Percentiles rank a stretch among this genome's conserved stretches.
phyloP scores from a whole-genome alignment of 148 eudicot species.

The Amaranthus palmeri region DNA sequence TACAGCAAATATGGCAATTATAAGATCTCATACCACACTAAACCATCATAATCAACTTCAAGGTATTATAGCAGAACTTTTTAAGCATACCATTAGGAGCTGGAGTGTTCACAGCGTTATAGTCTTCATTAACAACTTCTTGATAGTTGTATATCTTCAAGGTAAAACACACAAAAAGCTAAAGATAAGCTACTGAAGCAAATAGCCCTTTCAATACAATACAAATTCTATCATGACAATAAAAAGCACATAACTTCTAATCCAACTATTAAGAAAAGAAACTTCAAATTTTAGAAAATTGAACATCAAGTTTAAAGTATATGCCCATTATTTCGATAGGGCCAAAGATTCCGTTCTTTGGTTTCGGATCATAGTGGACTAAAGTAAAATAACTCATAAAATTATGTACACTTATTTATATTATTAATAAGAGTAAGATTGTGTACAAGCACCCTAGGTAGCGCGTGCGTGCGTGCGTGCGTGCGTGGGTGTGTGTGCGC shows the following conservation, averaged over 20 bases:
- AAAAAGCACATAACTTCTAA: too few relatives aligned
- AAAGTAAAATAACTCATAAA: too few relatives aligned
- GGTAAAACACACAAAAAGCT: conserved; percentile 2
- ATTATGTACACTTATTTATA: background rate
- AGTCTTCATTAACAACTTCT: conserved; percentile 80
- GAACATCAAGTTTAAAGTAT: background rate
- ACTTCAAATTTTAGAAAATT: background rate
- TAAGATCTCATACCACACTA: conserved; percentile 6
- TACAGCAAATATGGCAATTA: conserved; percentile 24
- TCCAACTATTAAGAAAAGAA: too few relatives aligned
- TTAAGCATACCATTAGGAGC: conserved; percentile 63
- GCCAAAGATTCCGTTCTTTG: background rate
- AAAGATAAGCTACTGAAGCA: conserved; percentile 4
- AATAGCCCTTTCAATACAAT: background rate
- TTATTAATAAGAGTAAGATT: background rate
- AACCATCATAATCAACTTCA: conserved; percentile 14
- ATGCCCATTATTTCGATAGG: too few relatives aligned
- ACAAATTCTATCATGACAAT: background rate
- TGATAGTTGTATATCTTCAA: conserved; percentile 91
- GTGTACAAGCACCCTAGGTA: too few relatives aligned
- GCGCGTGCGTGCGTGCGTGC: too few relatives aligned
- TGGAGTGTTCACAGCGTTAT: conserved; percentile 80
- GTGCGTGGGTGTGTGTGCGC: too few relatives aligned
- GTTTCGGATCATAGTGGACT: too few relatives aligned
- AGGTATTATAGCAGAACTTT: conserved; percentile 17